Evolutionary conservation across 768 basidiomycete genomes (phyloP), one percentile per base, ranked within the genome.

Genomic region (Termitomyces sp.): DNA sequence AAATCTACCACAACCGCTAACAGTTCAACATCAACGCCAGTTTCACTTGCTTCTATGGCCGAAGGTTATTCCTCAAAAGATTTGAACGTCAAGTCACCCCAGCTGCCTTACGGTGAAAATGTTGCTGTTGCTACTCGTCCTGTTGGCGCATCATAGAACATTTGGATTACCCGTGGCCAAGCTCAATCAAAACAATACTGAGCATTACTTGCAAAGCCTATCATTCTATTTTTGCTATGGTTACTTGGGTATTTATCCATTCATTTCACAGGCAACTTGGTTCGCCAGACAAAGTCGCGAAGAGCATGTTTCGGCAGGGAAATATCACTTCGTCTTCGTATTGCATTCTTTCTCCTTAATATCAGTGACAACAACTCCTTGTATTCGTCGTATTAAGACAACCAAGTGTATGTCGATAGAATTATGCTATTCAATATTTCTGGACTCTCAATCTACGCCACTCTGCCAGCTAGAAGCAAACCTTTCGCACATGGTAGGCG

Each of bases 51-150:
- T 54, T 60, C 72, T 50, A 62, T 68, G 24, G 60, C 66, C 44
- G 70, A 76, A 54, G 62, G 68, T 24, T 79, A 73, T n/a, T n/a
- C n/a, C 46, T 55, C 70, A 45, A 77, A 77, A 62, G 76, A 81
- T 45, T 66, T 71, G 41, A 74, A 77, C 55, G 70, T 83, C 70
- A 85, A 82, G 67, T 71, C 82, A 38, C 78, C 85, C 58, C 82
- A 83, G 66, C 65, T 84, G 53, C 75, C 84, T 17, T 81, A 83
- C 60, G 78, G 77, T 58, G 86, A 88, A 66, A 84, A 79, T 61
- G 75, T 81, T 45, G 72, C 79, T 42, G 74, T 86, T 56, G 73
- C 78, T 47, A 74, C 83, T 51, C 69, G 73, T 45, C 65, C 70
- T 46, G 68, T 76, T 42, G 73, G 74, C 48, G 76, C 73, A 28